A percentile compares a stretch with the other conserved stretches of the same genome.
phyloP scores from a whole-genome alignment of 179 eudicot genomes.

The Nepenthes alata region DNA sequence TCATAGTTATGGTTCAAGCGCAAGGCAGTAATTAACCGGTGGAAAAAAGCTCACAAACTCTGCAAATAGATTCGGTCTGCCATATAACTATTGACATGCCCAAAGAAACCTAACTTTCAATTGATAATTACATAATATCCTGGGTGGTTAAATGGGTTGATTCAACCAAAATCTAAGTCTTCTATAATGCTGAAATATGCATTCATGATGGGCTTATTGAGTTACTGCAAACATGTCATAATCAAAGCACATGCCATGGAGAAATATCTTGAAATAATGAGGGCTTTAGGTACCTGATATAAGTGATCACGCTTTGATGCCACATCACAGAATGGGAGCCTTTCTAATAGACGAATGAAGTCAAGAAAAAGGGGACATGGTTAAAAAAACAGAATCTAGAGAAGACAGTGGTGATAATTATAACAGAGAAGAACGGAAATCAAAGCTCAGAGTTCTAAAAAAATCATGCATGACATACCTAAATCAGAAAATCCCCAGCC shows the following conservation, averaged over 20 bases:
- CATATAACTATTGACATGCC: too few relatives aligned
- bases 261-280: conserved; percentile 3
- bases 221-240: neutral
- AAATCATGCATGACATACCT: conserved; percentile 29
- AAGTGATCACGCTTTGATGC: conserved; percentile 83
- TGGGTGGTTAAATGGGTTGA: too few relatives aligned
- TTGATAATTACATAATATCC: too few relatives aligned
- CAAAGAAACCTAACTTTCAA: too few relatives aligned
- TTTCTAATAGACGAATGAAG: conserved; percentile 27
- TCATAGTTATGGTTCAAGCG: conserved; percentile 23
- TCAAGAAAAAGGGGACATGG: conserved; percentile 1
- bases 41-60: too few relatives aligned
- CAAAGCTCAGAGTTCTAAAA: too few relatives aligned
- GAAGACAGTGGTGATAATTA: neutral
- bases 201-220: too few relatives aligned
- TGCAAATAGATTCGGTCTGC: too few relatives aligned
- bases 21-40: neutral
- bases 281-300: conserved; percentile 45
- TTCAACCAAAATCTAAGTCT: too few relatives aligned
- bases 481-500: conserved; percentile 96
- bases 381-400: neutral
- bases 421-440: neutral
- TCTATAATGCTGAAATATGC: too few relatives aligned
- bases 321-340: conserved; percentile 54
- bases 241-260: neutral